Evolutionary conservation across 495 filamentous ascomycete species (phyloP).

Genomic region (Neurospora sp.): DNA sequence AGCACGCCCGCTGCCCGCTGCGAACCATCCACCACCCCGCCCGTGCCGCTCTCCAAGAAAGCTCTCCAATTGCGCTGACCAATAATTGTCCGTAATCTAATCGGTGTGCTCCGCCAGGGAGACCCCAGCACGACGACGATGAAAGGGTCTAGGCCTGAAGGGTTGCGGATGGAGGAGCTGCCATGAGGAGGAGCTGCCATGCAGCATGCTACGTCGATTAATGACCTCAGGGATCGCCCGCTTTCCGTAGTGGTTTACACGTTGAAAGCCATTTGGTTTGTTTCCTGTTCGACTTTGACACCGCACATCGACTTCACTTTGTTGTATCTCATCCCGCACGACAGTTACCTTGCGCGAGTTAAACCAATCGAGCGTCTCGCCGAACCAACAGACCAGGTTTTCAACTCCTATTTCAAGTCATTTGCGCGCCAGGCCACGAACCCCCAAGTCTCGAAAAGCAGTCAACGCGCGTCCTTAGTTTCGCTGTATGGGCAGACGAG

Average conservation of each 20-base stretch:
- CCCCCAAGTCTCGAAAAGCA: not conserved
- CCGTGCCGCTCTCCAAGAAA: not conserved
- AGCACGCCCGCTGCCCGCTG: not conserved
- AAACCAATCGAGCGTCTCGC: not conserved
- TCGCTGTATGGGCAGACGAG: conserved; percentile 16
- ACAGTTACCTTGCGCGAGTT: not conserved
- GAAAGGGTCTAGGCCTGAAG: not conserved
- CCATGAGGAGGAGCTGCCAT: not conserved
- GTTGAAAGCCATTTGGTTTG: not conserved
- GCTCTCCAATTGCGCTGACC: not conserved
- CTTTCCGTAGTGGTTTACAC: not conserved
- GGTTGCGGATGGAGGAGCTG: not conserved
- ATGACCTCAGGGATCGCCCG: not conserved
- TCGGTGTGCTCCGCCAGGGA: not conserved
- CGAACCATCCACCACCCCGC: not conserved
- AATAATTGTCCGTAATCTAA: not conserved
- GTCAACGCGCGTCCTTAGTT: not conserved
- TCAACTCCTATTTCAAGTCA: not conserved
- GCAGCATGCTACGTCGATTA: not conserved
- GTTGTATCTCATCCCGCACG: not conserved
- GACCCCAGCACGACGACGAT: not conserved
- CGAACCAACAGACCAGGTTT: not conserved
- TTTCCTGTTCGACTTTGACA: not conserved
- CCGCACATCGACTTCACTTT: not conserved
- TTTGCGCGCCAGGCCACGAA: not conserved